phyloP scores from a whole-genome alignment of 164 flowering plant genomes.

The Kalanchoe fedtschenkoi region DNA sequence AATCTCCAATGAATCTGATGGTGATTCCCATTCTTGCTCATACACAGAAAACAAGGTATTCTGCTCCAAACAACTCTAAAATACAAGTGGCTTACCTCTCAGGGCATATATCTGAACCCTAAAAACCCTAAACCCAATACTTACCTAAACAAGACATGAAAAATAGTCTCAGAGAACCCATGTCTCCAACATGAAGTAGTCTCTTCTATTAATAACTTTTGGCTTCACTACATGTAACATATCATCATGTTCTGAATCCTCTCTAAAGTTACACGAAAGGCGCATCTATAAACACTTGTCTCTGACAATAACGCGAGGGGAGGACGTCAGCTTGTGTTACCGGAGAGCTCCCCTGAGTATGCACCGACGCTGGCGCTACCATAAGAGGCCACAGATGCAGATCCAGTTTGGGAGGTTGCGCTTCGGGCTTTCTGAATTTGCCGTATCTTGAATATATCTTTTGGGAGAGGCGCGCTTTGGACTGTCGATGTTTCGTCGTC shows the following conservation, averaged over 20 bases:
- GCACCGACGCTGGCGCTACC: constrained; percentile 60
- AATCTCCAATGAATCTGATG: constrained; percentile 31
- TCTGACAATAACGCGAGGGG: not conserved
- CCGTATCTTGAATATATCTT: constrained; percentile 67
- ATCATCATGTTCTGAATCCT: no score
- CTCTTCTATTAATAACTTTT: no score
- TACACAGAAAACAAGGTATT: no score
- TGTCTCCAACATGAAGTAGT: no score
- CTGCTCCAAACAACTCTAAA: no score
- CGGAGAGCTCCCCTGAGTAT: constrained; percentile 80
- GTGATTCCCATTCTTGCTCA: no score
- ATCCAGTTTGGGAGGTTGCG: constrained; percentile 62
- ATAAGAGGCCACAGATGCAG: constrained; percentile 22
- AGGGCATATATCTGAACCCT: no score
- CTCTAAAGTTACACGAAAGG: not conserved
- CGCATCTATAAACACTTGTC: not conserved
- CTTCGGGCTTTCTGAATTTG: constrained; percentile 63
- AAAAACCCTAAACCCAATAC: no score
- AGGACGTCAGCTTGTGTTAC: constrained; percentile 46
- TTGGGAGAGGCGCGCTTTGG: constrained; percentile 73
- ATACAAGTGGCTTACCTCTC: no score
- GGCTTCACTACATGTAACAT: no score
- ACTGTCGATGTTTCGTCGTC: constrained; percentile 63
- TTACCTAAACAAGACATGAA: no score
- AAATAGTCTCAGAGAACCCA: no score